Conservation (phyloP, 305 asterid genomes). For the Plantago coronopus region DNA sequence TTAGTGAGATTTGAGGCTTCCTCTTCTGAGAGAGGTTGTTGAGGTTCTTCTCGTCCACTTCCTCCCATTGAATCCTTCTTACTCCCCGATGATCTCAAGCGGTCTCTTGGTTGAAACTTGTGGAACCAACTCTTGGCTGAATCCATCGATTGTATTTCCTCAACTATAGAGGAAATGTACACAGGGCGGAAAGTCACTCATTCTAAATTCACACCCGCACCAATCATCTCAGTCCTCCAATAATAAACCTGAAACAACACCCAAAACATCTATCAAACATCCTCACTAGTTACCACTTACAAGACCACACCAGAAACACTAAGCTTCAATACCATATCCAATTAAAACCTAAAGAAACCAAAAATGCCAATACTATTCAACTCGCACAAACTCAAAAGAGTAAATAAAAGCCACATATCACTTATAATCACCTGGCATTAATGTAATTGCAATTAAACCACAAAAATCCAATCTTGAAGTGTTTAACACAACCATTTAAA, state of each 20-base stretch:
- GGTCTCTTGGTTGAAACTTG: conserved; percentile 72
- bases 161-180: conserved; percentile 31
- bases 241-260: conserved; percentile 25
- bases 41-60: conserved; percentile 68
- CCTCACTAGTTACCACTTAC: not conserved
- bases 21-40: conserved; percentile 48
- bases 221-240: conserved; percentile 30
- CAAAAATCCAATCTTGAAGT: not conserved
- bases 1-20: conserved; percentile 90
- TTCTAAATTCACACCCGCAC: conserved; percentile 26
- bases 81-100: conserved; percentile 54
- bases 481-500: not conserved
- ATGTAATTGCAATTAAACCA: conserved; percentile 6
- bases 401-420: not conserved
- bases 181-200: conserved; percentile 31
- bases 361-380: not conserved
- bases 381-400: not conserved
- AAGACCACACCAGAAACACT: not conserved
- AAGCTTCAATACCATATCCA: too few relatives aligned
- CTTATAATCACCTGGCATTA: not conserved
- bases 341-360: too few relatives aligned
- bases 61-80: conserved; percentile 65
- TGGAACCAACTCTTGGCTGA: conserved; percentile 90
- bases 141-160: conserved; percentile 55
- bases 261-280: not conserved